Conservation (phyloP, 768 basidiomycete genomes). For the Daedaleopsis nitida region DNA sequence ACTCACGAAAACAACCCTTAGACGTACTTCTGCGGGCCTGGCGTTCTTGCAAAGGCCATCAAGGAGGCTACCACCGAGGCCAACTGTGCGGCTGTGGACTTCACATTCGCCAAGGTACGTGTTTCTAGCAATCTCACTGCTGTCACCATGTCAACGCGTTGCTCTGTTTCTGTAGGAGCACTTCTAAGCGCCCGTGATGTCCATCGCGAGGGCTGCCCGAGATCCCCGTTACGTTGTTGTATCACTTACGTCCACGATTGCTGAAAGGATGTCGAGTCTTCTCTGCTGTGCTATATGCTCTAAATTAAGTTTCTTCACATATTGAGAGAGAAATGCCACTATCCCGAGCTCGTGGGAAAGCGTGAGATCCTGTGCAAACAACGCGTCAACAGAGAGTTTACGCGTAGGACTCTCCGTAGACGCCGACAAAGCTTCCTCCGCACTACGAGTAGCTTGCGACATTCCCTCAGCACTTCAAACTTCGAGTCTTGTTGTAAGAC, state of each 20-base stretch:
- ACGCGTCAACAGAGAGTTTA: conserved; percentile 12
- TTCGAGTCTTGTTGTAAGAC: neutral
- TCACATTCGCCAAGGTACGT: conserved; percentile 79
- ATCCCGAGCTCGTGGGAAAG: neutral
- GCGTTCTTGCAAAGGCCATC: conserved; percentile 72
- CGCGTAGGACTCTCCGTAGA: neutral
- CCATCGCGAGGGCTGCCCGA: neutral
- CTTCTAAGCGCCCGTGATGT: conserved; percentile 42
- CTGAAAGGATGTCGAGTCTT: neutral
- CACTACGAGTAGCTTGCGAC: neutral
- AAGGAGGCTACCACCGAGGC: conserved; percentile 67
- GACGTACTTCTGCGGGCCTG: conserved; percentile 92
- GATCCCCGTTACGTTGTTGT: conserved; percentile 13
- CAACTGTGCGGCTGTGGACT: conserved; percentile 59
- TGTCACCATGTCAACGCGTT: conserved; percentile 17
- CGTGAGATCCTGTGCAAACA: conserved; percentile 2
- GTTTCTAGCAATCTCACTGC: neutral
- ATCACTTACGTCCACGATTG: conserved; percentile 3
- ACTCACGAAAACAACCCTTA: conserved; percentile 28
- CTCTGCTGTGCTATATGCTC: conserved; percentile 14
- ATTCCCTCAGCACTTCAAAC: neutral
- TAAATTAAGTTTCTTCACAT: conserved; percentile 13
- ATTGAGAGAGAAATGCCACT: conserved; percentile 2
- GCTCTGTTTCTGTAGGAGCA: conserved; percentile 48
- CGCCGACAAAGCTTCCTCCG: neutral